These are phyloP conservation scores for Pontederia paniculata DNA, from an alignment of 176 grass and related monocot species.

Conservation along the genomic window DNA sequence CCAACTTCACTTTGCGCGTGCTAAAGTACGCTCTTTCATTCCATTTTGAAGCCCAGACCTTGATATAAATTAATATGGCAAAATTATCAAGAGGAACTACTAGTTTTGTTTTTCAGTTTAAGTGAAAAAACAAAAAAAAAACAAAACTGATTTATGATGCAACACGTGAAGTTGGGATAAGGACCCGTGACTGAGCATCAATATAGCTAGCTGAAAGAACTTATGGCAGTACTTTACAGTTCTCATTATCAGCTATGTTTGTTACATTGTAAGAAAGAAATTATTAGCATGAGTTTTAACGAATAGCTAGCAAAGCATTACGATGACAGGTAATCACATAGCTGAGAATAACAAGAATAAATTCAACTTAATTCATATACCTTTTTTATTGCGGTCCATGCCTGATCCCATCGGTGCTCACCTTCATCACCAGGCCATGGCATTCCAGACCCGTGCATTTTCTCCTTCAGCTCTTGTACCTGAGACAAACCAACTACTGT, in stretches of 20 bases:
- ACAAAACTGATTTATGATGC: too few relatives aligned
- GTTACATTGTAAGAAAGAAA: too few relatives aligned
- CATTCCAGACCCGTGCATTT: slow-evolving; percentile 75
- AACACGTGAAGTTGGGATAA: too few relatives aligned
- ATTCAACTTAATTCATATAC: slow-evolving; percentile 12
- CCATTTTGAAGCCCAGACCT: slow-evolving; percentile 99
- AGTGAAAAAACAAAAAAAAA: too few relatives aligned
- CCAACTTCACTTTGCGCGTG: slow-evolving; percentile 78
- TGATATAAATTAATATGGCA: neutral
- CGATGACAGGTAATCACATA: neutral
- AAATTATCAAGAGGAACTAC: neutral
- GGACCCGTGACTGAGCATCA: too few relatives aligned
- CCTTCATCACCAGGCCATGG: slow-evolving; percentile 98
- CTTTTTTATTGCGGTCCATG: slow-evolving; percentile 94
- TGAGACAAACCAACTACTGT: slow-evolving; percentile 26
- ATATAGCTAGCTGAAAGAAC: too few relatives aligned
- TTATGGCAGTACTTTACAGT: too few relatives aligned
- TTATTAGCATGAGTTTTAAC: too few relatives aligned
- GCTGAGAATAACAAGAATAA: neutral
- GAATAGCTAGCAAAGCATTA: too few relatives aligned
- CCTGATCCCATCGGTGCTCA: slow-evolving; percentile 66
- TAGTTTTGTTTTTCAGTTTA: too few relatives aligned
- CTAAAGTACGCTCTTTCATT: slow-evolving; percentile 99
- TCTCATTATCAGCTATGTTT: too few relatives aligned
- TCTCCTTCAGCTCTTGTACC: slow-evolving; percentile 77